Conservation (phyloP, 2,329 filamentous ascomycete genomes). For the Fusarium drepaniforme region DNA sequence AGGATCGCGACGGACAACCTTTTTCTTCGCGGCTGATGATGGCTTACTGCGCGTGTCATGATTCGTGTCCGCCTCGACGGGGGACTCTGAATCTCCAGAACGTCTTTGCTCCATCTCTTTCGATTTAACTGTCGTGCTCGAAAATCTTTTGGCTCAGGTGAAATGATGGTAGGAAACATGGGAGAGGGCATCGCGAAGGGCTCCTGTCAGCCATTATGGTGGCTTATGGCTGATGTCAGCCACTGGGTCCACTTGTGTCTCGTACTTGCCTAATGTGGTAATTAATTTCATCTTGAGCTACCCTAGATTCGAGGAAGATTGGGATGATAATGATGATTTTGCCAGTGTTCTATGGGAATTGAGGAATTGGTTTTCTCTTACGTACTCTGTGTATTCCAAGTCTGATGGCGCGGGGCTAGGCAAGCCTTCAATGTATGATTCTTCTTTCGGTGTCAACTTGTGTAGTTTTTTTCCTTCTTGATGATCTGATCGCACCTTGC, state of each 20-base stretch:
- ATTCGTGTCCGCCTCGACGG: background rate
- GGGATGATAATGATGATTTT: background rate
- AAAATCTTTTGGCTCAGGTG: background rate
- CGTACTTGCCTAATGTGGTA: constrained; percentile 9
- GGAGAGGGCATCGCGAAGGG: constrained; percentile 1
- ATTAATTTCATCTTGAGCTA: background rate
- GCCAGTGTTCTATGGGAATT: background rate
- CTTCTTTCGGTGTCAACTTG: background rate
- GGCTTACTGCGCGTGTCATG: constrained; percentile 1
- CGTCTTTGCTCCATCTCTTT: constrained; percentile 27
- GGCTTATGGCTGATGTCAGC: constrained; percentile 43
- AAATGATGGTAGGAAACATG: constrained; percentile 1
- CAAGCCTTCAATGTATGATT: background rate
- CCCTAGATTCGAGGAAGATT: background rate
- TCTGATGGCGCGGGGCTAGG: background rate
- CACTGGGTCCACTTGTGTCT: constrained; percentile 23
- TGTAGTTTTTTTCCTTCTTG: background rate
- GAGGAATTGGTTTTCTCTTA: background rate
- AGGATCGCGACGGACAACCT: constrained; percentile 37
- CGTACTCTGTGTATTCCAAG: background rate
- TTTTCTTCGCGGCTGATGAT: constrained; percentile 18
- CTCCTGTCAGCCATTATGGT: constrained; percentile 28
- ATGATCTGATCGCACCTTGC: background rate
- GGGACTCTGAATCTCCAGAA: background rate
- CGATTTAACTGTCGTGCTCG: background rate